Percentiles rank a stretch among this genome's conserved stretches.
These are phyloP conservation scores for Ogataea polymorpha DNA, from an alignment of 805 yeast genomes.

Conservation along the genomic window DNA sequence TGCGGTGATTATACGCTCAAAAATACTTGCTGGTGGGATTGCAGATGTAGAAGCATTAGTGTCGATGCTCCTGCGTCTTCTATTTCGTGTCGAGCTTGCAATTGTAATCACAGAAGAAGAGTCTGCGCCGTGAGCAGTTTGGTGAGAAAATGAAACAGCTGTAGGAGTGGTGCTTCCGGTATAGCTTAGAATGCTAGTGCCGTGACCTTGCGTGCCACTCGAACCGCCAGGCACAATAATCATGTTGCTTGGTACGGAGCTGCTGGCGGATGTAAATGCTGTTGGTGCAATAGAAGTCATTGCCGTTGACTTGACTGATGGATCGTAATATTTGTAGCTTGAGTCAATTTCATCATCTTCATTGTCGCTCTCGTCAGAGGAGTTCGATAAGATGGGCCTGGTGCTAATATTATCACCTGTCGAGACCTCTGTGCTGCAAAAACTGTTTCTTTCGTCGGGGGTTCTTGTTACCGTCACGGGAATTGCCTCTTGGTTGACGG, in stretches of 20 bases:
- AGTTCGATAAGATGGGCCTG: conserved; percentile 44
- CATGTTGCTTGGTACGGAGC: conserved; percentile 17
- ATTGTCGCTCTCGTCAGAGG: conserved; percentile 30
- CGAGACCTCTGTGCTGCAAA: conserved; percentile 18
- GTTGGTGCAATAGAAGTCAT: conserved; percentile 49
- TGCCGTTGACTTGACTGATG: conserved; percentile 41
- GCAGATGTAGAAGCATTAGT: conserved; percentile 65
- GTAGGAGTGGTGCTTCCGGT: conserved; percentile 6
- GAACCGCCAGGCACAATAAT: conserved; percentile 23
- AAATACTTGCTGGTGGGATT: conserved; percentile 69
- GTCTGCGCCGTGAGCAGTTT: conserved; percentile 18
- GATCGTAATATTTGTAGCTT: conserved; percentile 17
- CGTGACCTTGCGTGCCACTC: conserved; percentile 4
- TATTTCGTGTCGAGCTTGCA: conserved; percentile 33
- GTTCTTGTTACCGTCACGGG: neutral
- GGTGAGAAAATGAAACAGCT: conserved; percentile 5
- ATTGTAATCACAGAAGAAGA: conserved; percentile 34
- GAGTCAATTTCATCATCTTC: conserved; percentile 18
- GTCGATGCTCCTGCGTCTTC: conserved; percentile 36
- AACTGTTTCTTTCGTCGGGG: conserved; percentile 17
- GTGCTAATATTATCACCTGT: conserved; percentile 41
- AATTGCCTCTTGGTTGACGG: neutral
- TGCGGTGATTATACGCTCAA: conserved; percentile 45
- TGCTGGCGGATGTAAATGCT: conserved; percentile 19
- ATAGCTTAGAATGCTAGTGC: conserved; percentile 6